Percentiles rank a stretch among this genome's conserved stretches.
These are phyloP conservation scores for Dactylellina leptospora DNA, from an alignment of 2,329 filamentous ascomycete genomes.

Conservation along the genomic window DNA sequence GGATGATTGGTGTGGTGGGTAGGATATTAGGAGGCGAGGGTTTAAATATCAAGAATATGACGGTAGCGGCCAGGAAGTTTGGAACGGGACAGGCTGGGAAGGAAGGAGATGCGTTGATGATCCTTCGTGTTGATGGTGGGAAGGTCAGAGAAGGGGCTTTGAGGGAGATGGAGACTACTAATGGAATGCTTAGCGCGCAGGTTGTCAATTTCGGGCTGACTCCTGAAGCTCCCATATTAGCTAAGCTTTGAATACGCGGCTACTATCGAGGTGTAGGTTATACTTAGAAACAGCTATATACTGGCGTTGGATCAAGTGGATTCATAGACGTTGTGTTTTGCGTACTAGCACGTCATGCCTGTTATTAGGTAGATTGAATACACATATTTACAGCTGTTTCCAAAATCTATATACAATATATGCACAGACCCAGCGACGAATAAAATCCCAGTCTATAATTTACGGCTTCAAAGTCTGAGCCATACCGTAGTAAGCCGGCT, in stretches of 20 bases:
- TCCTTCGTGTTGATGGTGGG: constrained; percentile 74
- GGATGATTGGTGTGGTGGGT: constrained; percentile 83
- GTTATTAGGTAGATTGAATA: background rate
- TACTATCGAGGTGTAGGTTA: background rate
- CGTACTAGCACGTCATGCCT: background rate
- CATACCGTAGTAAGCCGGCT: constrained; percentile 62
- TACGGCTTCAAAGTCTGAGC: constrained; percentile 57
- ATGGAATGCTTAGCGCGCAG: constrained; percentile 46
- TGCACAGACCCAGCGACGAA: background rate
- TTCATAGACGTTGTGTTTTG: background rate
- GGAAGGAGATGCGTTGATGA: constrained; percentile 79
- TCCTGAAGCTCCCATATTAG: constrained; percentile 16
- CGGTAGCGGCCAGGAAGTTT: constrained; percentile 65
- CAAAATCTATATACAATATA: too few species aligned
- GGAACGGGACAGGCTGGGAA: constrained; percentile 58
- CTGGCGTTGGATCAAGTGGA: background rate
- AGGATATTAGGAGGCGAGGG: constrained; percentile 73
- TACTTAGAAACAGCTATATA: background rate
- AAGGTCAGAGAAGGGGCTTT: constrained; percentile 65
- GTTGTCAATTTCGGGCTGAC: constrained; percentile 26
- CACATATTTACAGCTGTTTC: constrained; percentile 6
- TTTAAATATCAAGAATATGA: constrained; percentile 84
- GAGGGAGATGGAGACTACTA: constrained; percentile 61
- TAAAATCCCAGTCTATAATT: background rate
- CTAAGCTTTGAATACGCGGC: constrained; percentile 12